Evolutionary conservation across 225 moss, liverwort and hornwort genomes (phyloP), one percentile per base, ranked within the genome.

Genomic region (Neckera pumila): DNA sequence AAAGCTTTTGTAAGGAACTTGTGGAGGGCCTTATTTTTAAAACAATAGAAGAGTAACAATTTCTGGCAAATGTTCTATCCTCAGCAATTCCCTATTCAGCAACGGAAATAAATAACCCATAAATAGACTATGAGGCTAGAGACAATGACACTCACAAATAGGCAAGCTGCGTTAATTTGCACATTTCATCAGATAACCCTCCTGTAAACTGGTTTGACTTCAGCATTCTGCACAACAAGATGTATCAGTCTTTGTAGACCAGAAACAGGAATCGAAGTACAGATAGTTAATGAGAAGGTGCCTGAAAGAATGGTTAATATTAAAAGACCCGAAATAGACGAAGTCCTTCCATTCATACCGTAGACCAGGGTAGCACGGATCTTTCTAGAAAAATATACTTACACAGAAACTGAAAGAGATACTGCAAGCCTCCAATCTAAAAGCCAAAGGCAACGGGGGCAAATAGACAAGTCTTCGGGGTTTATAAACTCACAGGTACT

Each of bases 101-200:
- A 33, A 77, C 27, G 36, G 40, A 47, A 87, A 65, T 53, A 27
- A 42, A 43, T 6, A 78, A 28, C 67, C n/a, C 27, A 43, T 57
- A 7, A 20, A 40, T n/a, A 31, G 27, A 89, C 31, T 47, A 43
- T 28, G 25, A 53, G 26, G 75, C 18, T 36, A 27, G 26, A 14
- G 30, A 34, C 57, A 81, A 10, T 69, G 87, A 11, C 42, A 80
- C 94, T 89, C 51, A 94, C 94, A 94, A 94, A 54, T 94, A 94
- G 65, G 94, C 86, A 31, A 94, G 93, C 83, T 94, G 92, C 26
- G 93, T 94, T 88, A 94, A 84, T 87, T 91, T 86, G 93, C 94
- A 94, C 93, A 94, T 94, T 45, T 94, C 94, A 70, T 92, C 92
- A 72, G 94, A 90, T 87, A 94, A 78, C 14, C 85, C 89, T 93